Evolutionary conservation across 768 basidiomycete species (phyloP), one percentile per base, ranked within the genome.

Genomic region (Amanita fuliginea): DNA sequence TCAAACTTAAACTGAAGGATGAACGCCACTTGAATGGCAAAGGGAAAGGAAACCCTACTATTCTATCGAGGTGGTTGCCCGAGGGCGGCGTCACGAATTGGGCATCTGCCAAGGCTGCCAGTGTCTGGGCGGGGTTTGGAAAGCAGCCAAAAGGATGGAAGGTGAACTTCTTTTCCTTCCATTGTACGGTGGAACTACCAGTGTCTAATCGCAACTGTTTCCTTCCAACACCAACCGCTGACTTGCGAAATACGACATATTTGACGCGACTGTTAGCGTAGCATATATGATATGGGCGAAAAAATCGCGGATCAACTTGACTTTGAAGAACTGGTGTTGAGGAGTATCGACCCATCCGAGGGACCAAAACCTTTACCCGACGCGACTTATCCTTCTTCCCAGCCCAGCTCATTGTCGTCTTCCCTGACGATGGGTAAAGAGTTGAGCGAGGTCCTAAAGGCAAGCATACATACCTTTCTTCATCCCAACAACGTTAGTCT

Each of bases 321-420:
- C 45, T 89, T 88, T 55, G 88, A 90, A 62, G 87, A 91, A 61
- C 70, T 83, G 32, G 81, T 80, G 6, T 68, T 91, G 56, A 85
- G 85, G 62, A 72, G 76, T 28, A 65, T 91, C 28, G 82, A 89
- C 57, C 79, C 84, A 14, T 77, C 82, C 8, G 57, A 83, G 42
- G 83, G 79, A 0, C 84, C 84, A n/a, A 61, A 68, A 0, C 51
- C 77, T 13, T n/a, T n/a, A n/a, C 32, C 4, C 32, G 13, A 11
- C 32, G 13, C 32, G 10, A 24, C 16, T 10, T 39, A n/a, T 14
- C 47, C 39, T n/a, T 13, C 58, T 53, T 46, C 51, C 13, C 13
- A 18, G 11, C 32, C 32, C 46, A 13, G 32, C 37, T 2, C 46
- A 11, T 37, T 26, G 37, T 13, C 37, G 30, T 30, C 30, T 30